Percentiles rank a stretch among this genome's conserved stretches.
Evolutionary conservation across 441 rosid species (phyloP).

Genomic region (Brassica balearica): DNA sequence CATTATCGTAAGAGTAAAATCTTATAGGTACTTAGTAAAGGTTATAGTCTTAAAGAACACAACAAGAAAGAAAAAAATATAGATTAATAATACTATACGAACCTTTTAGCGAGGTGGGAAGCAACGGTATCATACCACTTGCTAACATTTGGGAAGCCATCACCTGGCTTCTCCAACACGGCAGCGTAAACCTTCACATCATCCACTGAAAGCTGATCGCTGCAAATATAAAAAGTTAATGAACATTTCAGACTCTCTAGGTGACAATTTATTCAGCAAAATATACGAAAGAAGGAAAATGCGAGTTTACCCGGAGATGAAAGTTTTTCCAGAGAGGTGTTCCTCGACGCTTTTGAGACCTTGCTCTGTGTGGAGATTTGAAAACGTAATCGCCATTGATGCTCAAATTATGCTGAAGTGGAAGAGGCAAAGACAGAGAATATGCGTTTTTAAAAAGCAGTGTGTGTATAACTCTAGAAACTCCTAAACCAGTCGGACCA

Average conservation of each 20-base stretch:
- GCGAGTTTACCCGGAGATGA: constrained; percentile 49
- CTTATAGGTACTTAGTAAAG: neutral
- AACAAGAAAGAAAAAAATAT: neutral
- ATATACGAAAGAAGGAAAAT: too few species aligned
- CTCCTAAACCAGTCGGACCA: constrained; percentile 6
- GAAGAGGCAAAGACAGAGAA: neutral
- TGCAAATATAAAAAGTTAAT: constrained; percentile 3
- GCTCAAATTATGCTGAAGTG: neutral
- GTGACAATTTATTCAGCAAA: neutral
- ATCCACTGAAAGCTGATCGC: constrained; percentile 56
- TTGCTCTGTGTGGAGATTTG: constrained; percentile 57
- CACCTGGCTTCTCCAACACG: constrained; percentile 58
- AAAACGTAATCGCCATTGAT: constrained; percentile 56
- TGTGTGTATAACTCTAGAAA: constrained; percentile 2
- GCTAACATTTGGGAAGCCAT: constrained; percentile 62
- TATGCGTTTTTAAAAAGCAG: neutral
- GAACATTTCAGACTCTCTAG: neutral
- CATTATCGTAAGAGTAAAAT: neutral
- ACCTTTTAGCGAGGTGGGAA: constrained; percentile 66
- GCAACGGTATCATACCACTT: constrained; percentile 71
- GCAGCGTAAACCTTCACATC: constrained; percentile 83
- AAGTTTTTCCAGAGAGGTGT: constrained; percentile 53
- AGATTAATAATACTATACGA: neutral
- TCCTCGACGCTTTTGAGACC: constrained; percentile 59
- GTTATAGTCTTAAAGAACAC: neutral